Percentiles rank a stretch among this genome's conserved stretches.
Conservation (phyloP, 345 rosid species). For the Balakata baccata region DNA sequence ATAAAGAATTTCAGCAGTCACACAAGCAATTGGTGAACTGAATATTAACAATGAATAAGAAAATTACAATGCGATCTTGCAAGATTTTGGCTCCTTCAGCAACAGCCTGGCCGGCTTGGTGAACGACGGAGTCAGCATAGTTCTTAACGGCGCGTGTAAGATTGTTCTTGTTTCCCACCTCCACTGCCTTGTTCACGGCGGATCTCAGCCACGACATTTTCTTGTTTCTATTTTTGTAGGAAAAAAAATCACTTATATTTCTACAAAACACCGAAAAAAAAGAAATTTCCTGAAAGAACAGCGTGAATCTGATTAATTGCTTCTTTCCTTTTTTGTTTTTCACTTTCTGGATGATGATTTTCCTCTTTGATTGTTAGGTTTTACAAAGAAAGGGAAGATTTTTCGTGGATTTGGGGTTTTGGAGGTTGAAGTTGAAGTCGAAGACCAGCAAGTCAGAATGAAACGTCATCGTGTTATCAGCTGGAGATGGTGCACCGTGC, state of each 20-base stretch:
- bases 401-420: not conserved
- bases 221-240: not conserved
- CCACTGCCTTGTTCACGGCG: constrained; percentile 93
- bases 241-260: not conserved
- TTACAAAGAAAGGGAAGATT: not conserved
- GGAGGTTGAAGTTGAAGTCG: not conserved
- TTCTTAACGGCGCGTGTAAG: constrained; percentile 81
- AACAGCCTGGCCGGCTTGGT: constrained; percentile 95
- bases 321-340: not conserved
- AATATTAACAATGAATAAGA: not conserved
- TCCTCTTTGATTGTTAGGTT: constrained; percentile 2
- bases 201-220: constrained; percentile 78
- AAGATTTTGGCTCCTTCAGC: constrained; percentile 94
- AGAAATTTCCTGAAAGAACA: not conserved
- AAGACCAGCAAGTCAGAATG: too few relatives aligned
- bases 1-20: not conserved
- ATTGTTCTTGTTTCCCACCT: constrained; percentile 88
- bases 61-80: constrained; percentile 86
- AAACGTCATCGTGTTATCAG: too few relatives aligned
- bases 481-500: too few relatives aligned
- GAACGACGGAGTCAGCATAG: constrained; percentile 93
- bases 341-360: too few relatives aligned
- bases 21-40: not conserved
- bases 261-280: too few relatives aligned
- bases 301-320: not conserved